Evolutionary conservation across 2,329 filamentous ascomycete species (phyloP), one percentile per base, ranked within the genome.

Genomic region (Clarireedia paspali): DNA sequence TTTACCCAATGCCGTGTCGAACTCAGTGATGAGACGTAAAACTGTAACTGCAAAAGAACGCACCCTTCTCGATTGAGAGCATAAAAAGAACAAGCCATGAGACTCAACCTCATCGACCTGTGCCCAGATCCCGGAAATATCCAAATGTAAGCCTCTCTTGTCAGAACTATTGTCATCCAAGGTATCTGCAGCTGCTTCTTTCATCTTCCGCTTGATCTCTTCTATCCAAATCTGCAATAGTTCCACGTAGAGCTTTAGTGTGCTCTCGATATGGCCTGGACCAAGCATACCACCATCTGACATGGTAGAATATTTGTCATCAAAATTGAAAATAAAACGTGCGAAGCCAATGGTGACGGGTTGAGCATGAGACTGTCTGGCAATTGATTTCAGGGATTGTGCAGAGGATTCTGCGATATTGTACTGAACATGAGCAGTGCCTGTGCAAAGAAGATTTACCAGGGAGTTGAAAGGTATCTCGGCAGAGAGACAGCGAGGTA

Each of bases 271-370:
- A 67, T 99, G 94, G 4, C 87, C 89, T 36, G 89, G 85, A 0
- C 92, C 94, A 24, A 99, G 83, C 85, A 99, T 94, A 2, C 94
- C 94, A 34, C 95, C 94, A 67, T 99, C 94, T 9, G 91, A 96
- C 85, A 97, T 96, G 34, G 94, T 97, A 1, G 92, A 90, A 70
- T 99, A 99, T 24, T 91, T 85, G 63, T 95, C 91, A 70, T 99
- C 95, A 69, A 97, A 99, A 64, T 94, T 96, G 75, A 99, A 99
- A 53, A 99, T 99, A 72, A 97, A 99, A 26, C 91, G 81, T 39
- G 94, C 89, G 72, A 99, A 99, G 0, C 94, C 92, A 72, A 95
- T 96, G 0, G 91, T 96, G 3, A 99, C 94, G 70, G 94, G 89
- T 64, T 99, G 91, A 0, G 94, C 91, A 71, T 96, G 88, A 6